Conservation (phyloP, 495 filamentous ascomycete species). For the Aspergillus biplanus region DNA sequence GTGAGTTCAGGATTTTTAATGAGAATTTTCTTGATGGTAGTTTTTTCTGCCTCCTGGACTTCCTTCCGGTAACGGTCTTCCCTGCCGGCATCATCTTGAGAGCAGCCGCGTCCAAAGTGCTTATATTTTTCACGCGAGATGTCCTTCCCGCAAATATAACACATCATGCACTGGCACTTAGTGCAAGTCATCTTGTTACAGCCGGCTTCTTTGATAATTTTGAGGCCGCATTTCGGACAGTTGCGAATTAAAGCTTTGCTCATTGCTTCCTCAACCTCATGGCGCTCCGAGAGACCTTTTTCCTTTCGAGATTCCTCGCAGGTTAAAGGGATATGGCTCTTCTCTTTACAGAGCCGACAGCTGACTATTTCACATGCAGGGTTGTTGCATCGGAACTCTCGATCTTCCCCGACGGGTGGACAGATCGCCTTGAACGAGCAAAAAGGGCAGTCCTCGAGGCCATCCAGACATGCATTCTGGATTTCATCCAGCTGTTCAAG, state of each 20-base stretch:
- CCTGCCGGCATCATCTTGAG: conserved; percentile 58
- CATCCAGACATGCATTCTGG: conserved; percentile 64
- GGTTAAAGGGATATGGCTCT: conserved; percentile 73
- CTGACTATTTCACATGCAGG: conserved; percentile 65
- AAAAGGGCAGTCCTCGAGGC: conserved; percentile 75
- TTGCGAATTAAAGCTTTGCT: conserved; percentile 71
- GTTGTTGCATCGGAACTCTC: conserved; percentile 74
- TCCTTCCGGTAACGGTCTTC: conserved; percentile 67
- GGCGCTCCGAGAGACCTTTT: conserved; percentile 61
- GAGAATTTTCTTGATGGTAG: conserved; percentile 46
- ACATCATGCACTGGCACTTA: conserved; percentile 60
- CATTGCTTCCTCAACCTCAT: conserved; percentile 81
- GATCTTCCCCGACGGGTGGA: conserved; percentile 67
- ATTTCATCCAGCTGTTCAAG: conserved; percentile 72
- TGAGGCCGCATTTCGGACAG: conserved; percentile 64
- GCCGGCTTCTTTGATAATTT: conserved; percentile 69
- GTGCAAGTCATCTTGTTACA: conserved; percentile 85
- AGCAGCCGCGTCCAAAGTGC: conserved; percentile 50
- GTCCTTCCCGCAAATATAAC: conserved; percentile 71
- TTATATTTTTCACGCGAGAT: conserved; percentile 29
- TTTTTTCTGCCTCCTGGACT: conserved; percentile 65
- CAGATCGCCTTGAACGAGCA: conserved; percentile 80
- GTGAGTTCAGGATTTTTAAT: conserved; percentile 27
- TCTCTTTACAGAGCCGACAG: conserved; percentile 73
- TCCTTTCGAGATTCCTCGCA: conserved; percentile 72